Conservation (phyloP, 169 alveolate species). For the Eimeria necatrix region DNA sequence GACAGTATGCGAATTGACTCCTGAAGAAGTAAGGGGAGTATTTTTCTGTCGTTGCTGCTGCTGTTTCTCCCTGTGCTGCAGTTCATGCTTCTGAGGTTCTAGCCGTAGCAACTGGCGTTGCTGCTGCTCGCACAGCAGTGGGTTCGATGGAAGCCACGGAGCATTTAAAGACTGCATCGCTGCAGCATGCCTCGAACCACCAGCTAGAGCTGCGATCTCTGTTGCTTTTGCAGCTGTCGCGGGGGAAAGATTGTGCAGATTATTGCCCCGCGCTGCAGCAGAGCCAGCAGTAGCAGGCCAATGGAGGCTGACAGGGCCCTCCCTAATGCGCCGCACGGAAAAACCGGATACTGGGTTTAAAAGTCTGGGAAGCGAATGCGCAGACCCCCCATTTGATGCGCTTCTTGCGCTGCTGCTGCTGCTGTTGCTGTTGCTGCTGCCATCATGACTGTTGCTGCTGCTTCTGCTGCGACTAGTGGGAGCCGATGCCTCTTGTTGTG, state of each 20-base stretch:
- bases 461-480: constrained; percentile 18
- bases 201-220: background rate
- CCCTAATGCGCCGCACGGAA: background rate
- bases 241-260: background rate
- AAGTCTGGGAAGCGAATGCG: background rate
- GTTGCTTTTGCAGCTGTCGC: constrained; percentile 6
- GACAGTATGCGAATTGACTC: background rate
- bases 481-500: background rate
- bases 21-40: background rate
- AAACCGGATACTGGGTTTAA: background rate
- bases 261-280: background rate
- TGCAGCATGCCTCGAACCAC: background rate
- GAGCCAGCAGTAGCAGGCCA: constrained; percentile 16
- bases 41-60: constrained; percentile 3
- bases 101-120: background rate
- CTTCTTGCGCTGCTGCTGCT: constrained; percentile 21
- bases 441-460: background rate
- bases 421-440: constrained; percentile 33
- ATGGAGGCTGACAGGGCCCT: background rate
- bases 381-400: background rate
- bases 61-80: background rate
- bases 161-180: background rate
- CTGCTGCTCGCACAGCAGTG: background rate
- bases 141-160: background rate
- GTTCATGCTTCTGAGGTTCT: too few relatives aligned